Evolutionary conservation across 305 asterid species (phyloP).

Genomic region (Salvia sclarea): DNA sequence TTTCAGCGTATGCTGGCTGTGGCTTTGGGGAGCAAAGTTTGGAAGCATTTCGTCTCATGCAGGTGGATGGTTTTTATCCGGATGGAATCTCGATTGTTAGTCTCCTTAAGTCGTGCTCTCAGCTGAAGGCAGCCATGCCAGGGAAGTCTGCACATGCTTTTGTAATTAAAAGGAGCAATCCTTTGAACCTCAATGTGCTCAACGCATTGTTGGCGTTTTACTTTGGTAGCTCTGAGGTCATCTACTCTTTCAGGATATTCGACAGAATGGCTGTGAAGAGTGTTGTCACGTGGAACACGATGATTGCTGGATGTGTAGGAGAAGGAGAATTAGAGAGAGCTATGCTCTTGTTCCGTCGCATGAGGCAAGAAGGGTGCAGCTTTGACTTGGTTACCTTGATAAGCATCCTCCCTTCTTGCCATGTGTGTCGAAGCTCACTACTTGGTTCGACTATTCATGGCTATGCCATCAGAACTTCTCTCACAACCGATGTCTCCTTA

Average conservation of each 20-base stretch:
- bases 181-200: constrained; percentile 37
- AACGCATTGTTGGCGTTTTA: constrained; percentile 59
- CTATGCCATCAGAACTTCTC: constrained; percentile 44
- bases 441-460: constrained; percentile 58
- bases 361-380: constrained; percentile 45
- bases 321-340: constrained; percentile 48
- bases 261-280: constrained; percentile 38
- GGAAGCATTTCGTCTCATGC: constrained; percentile 50
- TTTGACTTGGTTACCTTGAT: constrained; percentile 57
- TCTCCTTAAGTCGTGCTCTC: constrained; percentile 57
- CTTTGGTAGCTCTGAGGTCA: constrained; percentile 33
- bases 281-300: constrained; percentile 62
- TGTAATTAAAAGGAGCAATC: constrained; percentile 44
- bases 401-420: constrained; percentile 55
- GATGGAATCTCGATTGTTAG: constrained; percentile 53
- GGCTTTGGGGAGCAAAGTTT: constrained; percentile 44
- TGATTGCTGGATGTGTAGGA: constrained; percentile 57
- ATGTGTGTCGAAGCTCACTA: constrained; percentile 26
- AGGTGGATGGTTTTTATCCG: constrained; percentile 52
- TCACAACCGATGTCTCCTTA: constrained; percentile 45
- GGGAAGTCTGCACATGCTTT: constrained; percentile 66
- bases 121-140: constrained; percentile 38
- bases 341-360: constrained; percentile 43
- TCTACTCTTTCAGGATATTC: constrained; percentile 48
- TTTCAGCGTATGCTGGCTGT: constrained; percentile 51